Percentiles rank a stretch among this genome's conserved stretches.
phyloP scores from a whole-genome alignment of 345 rosid genomes.

The Toxicodendron radicans region DNA sequence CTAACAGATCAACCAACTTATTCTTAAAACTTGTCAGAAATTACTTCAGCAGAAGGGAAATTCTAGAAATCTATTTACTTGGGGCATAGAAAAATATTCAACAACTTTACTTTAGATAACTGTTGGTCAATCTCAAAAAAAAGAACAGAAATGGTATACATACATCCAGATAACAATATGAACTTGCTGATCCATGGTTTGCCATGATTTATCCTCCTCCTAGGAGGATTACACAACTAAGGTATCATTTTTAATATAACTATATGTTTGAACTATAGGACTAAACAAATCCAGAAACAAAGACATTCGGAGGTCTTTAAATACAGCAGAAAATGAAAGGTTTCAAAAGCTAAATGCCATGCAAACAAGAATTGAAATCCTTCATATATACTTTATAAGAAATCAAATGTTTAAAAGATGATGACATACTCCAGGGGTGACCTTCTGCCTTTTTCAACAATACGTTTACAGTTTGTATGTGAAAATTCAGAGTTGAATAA shows the following conservation, averaged over 20 bases:
- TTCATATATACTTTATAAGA: background rate
- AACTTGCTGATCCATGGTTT: too few relatives aligned
- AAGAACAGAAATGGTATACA: background rate
- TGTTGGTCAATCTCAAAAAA: background rate
- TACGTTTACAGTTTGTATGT: background rate
- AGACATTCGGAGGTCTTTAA: background rate
- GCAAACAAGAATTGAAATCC: too few relatives aligned
- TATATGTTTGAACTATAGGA: too few relatives aligned
- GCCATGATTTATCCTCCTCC: too few relatives aligned
- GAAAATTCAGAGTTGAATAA: background rate
- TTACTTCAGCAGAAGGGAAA: background rate
- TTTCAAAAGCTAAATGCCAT: background rate
- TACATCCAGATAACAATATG: too few relatives aligned
- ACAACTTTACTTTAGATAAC: background rate
- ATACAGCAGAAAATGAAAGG: background rate
- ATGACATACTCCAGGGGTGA: background rate
- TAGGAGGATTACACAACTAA: too few relatives aligned
- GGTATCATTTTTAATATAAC: too few relatives aligned
- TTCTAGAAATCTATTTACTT: background rate
- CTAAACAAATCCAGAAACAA: too few relatives aligned
- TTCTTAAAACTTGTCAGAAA: background rate
- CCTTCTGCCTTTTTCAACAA: background rate
- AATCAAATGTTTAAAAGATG: background rate
- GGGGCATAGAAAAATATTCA: background rate
- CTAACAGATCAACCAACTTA: background rate